phyloP scores from a whole-genome alignment of 1,284 basidiomycete genomes.

The Fomitopsis pinicola region DNA sequence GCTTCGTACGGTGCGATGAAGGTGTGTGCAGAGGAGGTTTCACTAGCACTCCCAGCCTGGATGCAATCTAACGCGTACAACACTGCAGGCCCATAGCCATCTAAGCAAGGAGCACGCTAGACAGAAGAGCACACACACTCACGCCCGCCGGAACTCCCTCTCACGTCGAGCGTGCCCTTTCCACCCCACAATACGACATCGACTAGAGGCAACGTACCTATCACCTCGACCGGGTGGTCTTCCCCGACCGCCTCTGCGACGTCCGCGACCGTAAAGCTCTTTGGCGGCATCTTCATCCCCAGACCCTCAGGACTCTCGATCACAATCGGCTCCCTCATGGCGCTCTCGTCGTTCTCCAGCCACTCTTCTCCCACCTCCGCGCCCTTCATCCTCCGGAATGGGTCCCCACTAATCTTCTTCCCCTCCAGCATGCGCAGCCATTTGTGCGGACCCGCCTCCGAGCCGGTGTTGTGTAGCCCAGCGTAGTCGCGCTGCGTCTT shows the following conservation, averaged over 20 bases:
- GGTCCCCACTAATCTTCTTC: conserved; percentile 54
- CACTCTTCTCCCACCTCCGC: conserved; percentile 64
- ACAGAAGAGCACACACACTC: too few species aligned
- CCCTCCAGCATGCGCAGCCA: conserved; percentile 67
- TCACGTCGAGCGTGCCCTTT: too few species aligned
- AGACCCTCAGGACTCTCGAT: conserved; percentile 73
- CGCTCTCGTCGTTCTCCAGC: conserved; percentile 63
- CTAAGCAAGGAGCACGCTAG: too few species aligned
- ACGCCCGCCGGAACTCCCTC: too few species aligned
- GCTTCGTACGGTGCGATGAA: too few species aligned
- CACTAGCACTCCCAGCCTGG: too few species aligned
- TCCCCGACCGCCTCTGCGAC: conserved; percentile 79
- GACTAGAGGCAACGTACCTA: conserved; percentile 47
- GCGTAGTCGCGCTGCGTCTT: conserved; percentile 72
- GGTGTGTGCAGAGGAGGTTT: too few species aligned
- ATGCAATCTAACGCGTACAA: too few species aligned
- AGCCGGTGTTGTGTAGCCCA: conserved; percentile 54
- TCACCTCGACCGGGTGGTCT: conserved; percentile 81
- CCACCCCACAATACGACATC: too few species aligned
- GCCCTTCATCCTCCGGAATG: conserved; percentile 66
- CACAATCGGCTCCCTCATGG: conserved; percentile 74
- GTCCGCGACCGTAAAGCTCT: conserved; percentile 68
- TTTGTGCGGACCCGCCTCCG: conserved; percentile 59
- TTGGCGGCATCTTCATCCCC: conserved; percentile 81
- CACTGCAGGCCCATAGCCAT: too few species aligned